phyloP scores from a whole-genome alignment of 352 stramenopile species.

The Globisporangium paroecandrum region DNA sequence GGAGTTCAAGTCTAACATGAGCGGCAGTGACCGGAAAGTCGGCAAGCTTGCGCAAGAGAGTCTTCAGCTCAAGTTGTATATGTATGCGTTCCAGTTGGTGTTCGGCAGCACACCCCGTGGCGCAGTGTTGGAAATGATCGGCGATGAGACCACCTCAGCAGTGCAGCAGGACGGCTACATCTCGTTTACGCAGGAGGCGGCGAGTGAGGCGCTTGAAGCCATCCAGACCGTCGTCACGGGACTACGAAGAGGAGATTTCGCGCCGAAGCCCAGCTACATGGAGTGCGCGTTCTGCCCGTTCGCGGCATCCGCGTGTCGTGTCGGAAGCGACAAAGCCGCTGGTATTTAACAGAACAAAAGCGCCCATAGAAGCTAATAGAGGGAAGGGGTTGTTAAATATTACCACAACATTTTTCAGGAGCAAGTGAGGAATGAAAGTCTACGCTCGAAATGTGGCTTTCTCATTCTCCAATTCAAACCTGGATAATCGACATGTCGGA shows the following conservation, averaged over 20 bases:
- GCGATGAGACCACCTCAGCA: conserved; percentile 15
- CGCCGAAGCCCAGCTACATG: conserved; percentile 49
- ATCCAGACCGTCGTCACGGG: conserved; percentile 32
- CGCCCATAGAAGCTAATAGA: background rate
- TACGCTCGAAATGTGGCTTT: background rate
- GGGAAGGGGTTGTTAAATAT: background rate
- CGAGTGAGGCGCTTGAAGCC: conserved; percentile 32
- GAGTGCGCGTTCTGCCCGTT: conserved; percentile 76
- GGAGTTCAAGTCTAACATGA: conserved; percentile 85
- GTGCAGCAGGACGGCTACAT: conserved; percentile 36
- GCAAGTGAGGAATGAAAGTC: background rate
- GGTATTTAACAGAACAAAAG: conserved; percentile 1
- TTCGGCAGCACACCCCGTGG: conserved; percentile 50
- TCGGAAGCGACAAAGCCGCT: conserved; percentile 16
- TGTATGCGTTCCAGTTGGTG: conserved; percentile 68
- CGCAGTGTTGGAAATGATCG: conserved; percentile 60
- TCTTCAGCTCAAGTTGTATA: conserved; percentile 80
- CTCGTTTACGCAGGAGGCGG: conserved; percentile 27
- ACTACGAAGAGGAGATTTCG: conserved; percentile 51
- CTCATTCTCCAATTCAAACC: background rate
- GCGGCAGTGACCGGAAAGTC: conserved; percentile 45
- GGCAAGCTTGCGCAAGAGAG: conserved; percentile 54
- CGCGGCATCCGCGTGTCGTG: conserved; percentile 51
- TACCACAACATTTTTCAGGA: background rate
- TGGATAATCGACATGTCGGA: background rate